These are phyloP conservation scores for Colletotrichum musae DNA, from an alignment of 2,329 filamentous ascomycete species.

Conservation along the genomic window DNA sequence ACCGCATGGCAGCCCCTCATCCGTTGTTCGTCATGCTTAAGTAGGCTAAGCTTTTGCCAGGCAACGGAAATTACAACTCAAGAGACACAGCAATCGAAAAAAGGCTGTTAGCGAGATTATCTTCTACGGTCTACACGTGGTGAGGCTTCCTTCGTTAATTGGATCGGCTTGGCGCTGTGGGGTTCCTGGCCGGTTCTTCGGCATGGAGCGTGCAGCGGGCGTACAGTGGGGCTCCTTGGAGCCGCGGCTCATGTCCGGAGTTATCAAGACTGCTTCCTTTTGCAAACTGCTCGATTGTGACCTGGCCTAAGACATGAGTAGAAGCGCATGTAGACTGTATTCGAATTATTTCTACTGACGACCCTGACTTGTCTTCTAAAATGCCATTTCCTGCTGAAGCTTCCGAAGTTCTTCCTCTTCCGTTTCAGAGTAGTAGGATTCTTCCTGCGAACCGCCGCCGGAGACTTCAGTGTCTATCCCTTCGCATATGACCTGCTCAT, in stretches of 20 bases:
- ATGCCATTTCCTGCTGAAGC: too few species aligned
- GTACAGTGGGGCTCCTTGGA: neutral
- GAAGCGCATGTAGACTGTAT: too few species aligned
- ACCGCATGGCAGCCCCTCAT: conserved; percentile 2
- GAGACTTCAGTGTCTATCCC: neutral
- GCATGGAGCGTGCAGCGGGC: conserved; percentile 8
- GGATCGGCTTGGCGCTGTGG: conserved; percentile 13
- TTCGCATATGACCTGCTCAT: neutral
- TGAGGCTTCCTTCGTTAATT: conserved; percentile 7
- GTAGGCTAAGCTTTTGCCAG: neutral
- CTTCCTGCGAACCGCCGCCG: too few species aligned
- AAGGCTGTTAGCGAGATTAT: neutral
- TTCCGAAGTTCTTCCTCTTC: too few species aligned
- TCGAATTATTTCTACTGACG: too few species aligned
- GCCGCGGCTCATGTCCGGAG: conserved; percentile 2
- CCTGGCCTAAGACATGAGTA: too few species aligned
- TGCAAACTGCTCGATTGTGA: too few species aligned
- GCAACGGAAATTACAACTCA: conserved; percentile 8
- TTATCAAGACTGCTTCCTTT: neutral
- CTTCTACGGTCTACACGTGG: conserved; percentile 3
- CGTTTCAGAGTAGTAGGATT: too few species aligned
- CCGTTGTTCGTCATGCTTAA: neutral
- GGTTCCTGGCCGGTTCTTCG: conserved; percentile 15
- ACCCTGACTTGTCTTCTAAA: too few species aligned
- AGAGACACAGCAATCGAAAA: neutral